Evolutionary conservation across 768 basidiomycete species (phyloP).

Genomic region (Xanthoconium purpureum): DNA sequence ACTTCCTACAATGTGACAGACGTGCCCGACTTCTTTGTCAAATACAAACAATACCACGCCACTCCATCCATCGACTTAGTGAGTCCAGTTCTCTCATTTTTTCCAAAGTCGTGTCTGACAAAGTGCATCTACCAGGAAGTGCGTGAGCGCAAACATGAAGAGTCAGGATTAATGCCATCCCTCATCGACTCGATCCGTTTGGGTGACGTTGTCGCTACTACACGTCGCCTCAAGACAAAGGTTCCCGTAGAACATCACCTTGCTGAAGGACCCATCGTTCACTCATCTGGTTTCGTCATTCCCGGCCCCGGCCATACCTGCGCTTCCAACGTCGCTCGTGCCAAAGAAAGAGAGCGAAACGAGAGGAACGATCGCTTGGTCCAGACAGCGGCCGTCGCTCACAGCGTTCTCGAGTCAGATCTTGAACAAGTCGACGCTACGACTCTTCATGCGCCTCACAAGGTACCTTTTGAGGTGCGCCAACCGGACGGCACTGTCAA

Average conservation of each 20-base stretch:
- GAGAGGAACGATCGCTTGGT: constrained; percentile 15
- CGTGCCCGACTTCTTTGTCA: constrained; percentile 29
- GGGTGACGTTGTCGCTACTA: constrained; percentile 27
- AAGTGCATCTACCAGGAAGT: background rate
- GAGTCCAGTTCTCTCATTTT: background rate
- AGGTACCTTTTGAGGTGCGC: constrained; percentile 43
- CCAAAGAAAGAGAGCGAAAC: constrained; percentile 26
- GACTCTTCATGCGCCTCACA: constrained; percentile 28
- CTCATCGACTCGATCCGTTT: constrained; percentile 19
- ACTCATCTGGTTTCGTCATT: constrained; percentile 30
- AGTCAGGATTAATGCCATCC: constrained; percentile 22
- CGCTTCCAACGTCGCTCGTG: constrained; percentile 22
- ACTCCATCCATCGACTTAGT: constrained; percentile 2
- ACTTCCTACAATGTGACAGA: constrained; percentile 26
- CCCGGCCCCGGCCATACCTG: constrained; percentile 30
- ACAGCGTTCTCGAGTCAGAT: constrained; percentile 31
- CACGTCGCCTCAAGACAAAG: constrained; percentile 29
- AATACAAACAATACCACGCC: constrained; percentile 24
- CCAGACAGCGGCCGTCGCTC: constrained; percentile 33
- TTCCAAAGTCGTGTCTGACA: background rate
- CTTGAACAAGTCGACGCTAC: constrained; percentile 26
- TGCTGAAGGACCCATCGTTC: constrained; percentile 16
- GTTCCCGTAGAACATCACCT: constrained; percentile 26
- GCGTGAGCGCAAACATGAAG: constrained; percentile 2
- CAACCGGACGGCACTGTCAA: constrained; percentile 37